Evolutionary conservation across 164 flowering plant species (phyloP).

Genomic region (Aristolochia californica): DNA sequence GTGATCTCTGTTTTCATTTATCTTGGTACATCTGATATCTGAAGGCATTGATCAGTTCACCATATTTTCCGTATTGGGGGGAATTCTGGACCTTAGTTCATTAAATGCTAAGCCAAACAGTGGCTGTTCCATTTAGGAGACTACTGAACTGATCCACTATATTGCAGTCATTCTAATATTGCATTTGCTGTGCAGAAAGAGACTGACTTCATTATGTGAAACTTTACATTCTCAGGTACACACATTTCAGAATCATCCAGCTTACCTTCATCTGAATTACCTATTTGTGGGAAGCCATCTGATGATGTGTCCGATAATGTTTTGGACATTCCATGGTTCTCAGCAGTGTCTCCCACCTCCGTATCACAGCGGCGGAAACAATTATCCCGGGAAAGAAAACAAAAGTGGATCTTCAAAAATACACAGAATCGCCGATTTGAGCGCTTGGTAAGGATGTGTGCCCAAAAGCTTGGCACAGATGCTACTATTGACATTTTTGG

Average conservation of each 20-base stretch:
- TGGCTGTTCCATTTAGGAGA: too few relatives aligned
- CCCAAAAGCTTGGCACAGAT: conserved; percentile 42
- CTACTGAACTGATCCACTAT: too few relatives aligned
- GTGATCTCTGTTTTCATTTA: too few relatives aligned
- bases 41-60: too few relatives aligned
- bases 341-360: conserved; percentile 5
- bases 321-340: conserved; percentile 41
- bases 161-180: too few relatives aligned
- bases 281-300: conserved; percentile 5
- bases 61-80: background rate
- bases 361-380: conserved; percentile 39
- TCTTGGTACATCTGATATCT: too few relatives aligned
- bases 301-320: conserved; percentile 6
- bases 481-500: conserved; percentile 40
- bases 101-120: too few relatives aligned
- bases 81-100: too few relatives aligned
- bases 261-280: conserved; percentile 10
- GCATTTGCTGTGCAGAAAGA: too few relatives aligned
- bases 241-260: conserved; percentile 1
- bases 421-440: conserved; percentile 28
- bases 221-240: conserved; percentile 3
- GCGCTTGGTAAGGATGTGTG: conserved; percentile 36
- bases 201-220: too few relatives aligned
- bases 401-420: conserved; percentile 43
- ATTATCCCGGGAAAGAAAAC: conserved; percentile 46